phyloP scores from a whole-genome alignment of 768 basidiomycete species.

The Dacryopinax primogenitus region DNA sequence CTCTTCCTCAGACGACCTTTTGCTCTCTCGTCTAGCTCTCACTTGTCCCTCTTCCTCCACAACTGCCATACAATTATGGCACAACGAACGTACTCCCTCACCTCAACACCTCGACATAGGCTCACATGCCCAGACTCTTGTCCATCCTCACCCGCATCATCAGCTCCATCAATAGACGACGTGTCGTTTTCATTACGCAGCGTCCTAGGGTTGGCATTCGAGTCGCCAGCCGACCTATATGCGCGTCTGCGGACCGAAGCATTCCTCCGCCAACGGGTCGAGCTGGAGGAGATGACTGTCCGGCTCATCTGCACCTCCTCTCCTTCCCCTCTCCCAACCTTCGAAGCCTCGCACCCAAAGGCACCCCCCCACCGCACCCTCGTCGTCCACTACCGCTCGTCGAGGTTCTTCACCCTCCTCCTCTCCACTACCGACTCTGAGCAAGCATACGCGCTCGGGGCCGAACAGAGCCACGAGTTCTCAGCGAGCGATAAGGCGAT shows the following conservation, averaged over 20 bases:
- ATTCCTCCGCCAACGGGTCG: not conserved
- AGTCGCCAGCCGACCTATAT: not conserved
- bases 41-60: not conserved
- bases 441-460: not conserved
- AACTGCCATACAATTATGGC: no score
- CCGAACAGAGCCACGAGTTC: not conserved
- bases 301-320: not conserved
- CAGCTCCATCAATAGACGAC: not conserved
- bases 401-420: conserved; percentile 4
- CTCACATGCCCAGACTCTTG: not conserved
- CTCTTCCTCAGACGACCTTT: not conserved
- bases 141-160: not conserved
- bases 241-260: not conserved
- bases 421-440: not conserved
- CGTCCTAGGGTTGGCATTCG: not conserved
- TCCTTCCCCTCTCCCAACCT: not conserved
- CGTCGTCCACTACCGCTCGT: not conserved
- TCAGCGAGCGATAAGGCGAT: not conserved
- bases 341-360: not conserved
- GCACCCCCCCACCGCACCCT: conserved; percentile 1
- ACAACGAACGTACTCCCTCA: no score
- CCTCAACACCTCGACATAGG: not conserved
- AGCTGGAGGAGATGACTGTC: conserved; percentile 4
- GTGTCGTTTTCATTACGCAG: not conserved
- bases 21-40: not conserved